Percentiles rank a stretch among this genome's conserved stretches.
Conservation (phyloP, 805 yeast genomes). For the Isabelozyma heimii region DNA sequence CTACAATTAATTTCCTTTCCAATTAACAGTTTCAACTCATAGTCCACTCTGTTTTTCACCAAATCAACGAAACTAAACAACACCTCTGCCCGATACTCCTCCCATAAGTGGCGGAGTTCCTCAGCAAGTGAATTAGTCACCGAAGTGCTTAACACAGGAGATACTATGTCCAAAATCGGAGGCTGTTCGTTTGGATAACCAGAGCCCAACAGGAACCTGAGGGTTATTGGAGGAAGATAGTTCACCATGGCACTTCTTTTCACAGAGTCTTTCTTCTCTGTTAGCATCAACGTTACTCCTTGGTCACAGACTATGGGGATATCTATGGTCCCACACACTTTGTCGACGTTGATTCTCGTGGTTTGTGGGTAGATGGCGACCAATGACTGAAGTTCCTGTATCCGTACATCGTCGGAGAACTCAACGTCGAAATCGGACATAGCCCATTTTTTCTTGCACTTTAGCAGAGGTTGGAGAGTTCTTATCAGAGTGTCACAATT, state of each 20-base stretch:
- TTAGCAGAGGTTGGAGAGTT: not conserved
- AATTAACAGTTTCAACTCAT: constrained; percentile 6
- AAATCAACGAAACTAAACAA: constrained; percentile 44
- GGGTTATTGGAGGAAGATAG: constrained; percentile 28
- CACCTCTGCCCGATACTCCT: constrained; percentile 32
- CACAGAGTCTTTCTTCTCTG: not conserved
- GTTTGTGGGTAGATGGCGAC: constrained; percentile 41
- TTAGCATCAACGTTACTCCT: constrained; percentile 10
- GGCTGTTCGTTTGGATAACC: constrained; percentile 30
- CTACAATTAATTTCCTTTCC: constrained; percentile 5
- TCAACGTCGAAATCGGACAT: constrained; percentile 1
- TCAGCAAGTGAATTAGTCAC: constrained; percentile 10
- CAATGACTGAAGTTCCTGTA: constrained; percentile 41
- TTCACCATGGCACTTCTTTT: constrained; percentile 7
- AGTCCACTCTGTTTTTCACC: constrained; percentile 23
- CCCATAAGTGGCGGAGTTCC: constrained; percentile 30
- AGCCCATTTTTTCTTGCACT: not conserved
- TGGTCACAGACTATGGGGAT: constrained; percentile 22
- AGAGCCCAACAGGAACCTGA: constrained; percentile 27
- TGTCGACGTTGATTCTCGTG: constrained; percentile 8
- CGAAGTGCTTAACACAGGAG: constrained; percentile 25
- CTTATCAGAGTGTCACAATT: not conserved
- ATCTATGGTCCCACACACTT: constrained; percentile 18
- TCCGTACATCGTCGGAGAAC: constrained; percentile 18
- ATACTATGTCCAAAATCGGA: constrained; percentile 23